Evolutionary conservation across 73 alveolate species (phyloP), one percentile per base, ranked within the genome.

Genomic region (Paramecium caudatum): DNA sequence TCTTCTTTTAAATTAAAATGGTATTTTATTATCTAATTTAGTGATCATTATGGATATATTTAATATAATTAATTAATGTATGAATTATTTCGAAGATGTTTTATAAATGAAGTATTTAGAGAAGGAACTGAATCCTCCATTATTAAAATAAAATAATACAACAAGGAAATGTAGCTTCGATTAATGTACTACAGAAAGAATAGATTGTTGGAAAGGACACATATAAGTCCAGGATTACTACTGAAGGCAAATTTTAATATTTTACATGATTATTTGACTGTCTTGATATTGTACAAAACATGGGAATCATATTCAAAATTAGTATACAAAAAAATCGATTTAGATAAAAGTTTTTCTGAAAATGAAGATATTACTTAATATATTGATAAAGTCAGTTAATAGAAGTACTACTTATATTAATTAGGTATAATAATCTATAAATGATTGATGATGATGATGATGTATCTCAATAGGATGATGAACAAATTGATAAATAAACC

Each of bases 221-320:
- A 30, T 6, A 65, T 65, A 0, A 65, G 50, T 65, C 49, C 47
- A 30, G 17, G 34, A n/a, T 32, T 25, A 13, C 15, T 16, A 32
- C 83, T 65, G 32, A 65, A 16, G 34, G 83, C 50, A 2, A 65
- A 65, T 13, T 65, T 65, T 15, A 65, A 65, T 36, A 65, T 65
- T 32, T 65, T 65, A 13, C 49, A 65, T 33, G 83, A 65, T 30
- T 65, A 65, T 32, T 65, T 65, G n/a, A 33, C 47, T 65, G 83
- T 65, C 3, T 9, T 65, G 37, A 65, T 65, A 3, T 13, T 65
- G 34, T 36, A 32, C 17, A 65, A 65, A 16, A 65, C 83, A 13
- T 65, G 83, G 83, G 83, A 65, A n/a, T 65, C 83, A n/a, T 65
- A 65, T 65, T 33, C 83, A 3, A 55, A 55, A 55, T 55, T 55